Evolutionary conservation across 352 stramenopile species (phyloP).

Genomic region (Phytophthora syringae): DNA sequence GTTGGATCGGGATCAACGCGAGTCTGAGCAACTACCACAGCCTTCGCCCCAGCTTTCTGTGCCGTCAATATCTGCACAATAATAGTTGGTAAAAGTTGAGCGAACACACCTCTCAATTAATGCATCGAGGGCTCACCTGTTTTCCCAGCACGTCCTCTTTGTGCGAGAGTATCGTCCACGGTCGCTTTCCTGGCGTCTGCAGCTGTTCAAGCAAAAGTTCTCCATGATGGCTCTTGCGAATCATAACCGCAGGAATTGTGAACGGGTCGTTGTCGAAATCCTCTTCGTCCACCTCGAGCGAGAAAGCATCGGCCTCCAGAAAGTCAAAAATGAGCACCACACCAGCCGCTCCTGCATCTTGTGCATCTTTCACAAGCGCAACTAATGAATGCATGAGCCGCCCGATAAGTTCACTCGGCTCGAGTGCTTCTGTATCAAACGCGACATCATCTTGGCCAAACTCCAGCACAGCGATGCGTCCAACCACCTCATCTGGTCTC

Average conservation of each 20-base stretch:
- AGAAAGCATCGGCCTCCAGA: slow-evolving; percentile 69
- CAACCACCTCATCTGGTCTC: slow-evolving; percentile 67
- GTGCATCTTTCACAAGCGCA: slow-evolving; percentile 77
- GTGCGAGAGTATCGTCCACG: slow-evolving; percentile 56
- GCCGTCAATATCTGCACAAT: slow-evolving; percentile 55
- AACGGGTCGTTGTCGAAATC: slow-evolving; percentile 40
- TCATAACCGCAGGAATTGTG: slow-evolving; percentile 70
- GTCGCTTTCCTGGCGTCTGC: slow-evolving; percentile 32
- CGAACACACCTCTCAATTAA: not conserved
- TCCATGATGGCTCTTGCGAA: slow-evolving; percentile 60
- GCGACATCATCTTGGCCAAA: slow-evolving; percentile 69
- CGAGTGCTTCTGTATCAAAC: slow-evolving; percentile 57
- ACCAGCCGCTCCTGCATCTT: slow-evolving; percentile 56
- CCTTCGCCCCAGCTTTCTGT: slow-evolving; percentile 70
- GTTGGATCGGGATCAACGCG: slow-evolving; percentile 53
- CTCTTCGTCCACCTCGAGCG: slow-evolving; percentile 57
- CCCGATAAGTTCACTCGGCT: slow-evolving; percentile 63
- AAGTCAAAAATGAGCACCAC: slow-evolving; percentile 78
- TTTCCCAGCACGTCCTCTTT: slow-evolving; percentile 76
- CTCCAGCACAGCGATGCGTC: slow-evolving; percentile 71
- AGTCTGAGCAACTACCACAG: slow-evolving; percentile 70
- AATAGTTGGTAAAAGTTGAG: not conserved
- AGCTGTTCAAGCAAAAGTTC: slow-evolving; percentile 67
- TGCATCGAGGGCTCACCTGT: slow-evolving; percentile 42
- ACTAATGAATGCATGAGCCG: slow-evolving; percentile 74